These are phyloP conservation scores for Diaporthe citrichinensis DNA, from an alignment of 2,329 filamentous ascomycete species.

Conservation along the genomic window DNA sequence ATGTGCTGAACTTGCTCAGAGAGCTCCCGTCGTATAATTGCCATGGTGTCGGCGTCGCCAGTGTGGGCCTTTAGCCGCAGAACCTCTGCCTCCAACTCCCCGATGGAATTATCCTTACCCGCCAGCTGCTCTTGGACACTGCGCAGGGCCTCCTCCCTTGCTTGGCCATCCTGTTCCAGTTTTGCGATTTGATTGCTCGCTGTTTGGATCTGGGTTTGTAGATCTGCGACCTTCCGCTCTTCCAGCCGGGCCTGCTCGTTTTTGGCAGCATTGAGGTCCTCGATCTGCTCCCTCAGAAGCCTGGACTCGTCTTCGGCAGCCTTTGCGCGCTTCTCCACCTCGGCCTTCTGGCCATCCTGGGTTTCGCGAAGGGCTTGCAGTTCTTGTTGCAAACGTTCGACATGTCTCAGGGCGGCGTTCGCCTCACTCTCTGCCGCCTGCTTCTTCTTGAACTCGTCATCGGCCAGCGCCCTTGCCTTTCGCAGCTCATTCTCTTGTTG, in stretches of 20 bases:
- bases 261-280: slow-evolving; percentile 75
- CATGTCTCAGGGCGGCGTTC: slow-evolving; percentile 63
- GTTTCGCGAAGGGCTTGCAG: slow-evolving; percentile 65
- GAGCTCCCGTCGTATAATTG: slow-evolving; percentile 88
- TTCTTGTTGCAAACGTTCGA: slow-evolving; percentile 66
- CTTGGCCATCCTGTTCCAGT: slow-evolving; percentile 69
- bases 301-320: slow-evolving; percentile 82
- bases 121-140: slow-evolving; percentile 76
- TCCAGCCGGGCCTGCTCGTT: slow-evolving; percentile 78
- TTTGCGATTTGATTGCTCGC: slow-evolving; percentile 67
- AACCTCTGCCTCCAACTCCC: slow-evolving; percentile 85
- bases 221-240: slow-evolving; percentile 68
- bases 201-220: slow-evolving; percentile 66
- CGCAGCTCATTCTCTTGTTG: slow-evolving; percentile 88
- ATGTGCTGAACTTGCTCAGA: slow-evolving; percentile 95
- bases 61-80: slow-evolving; percentile 87
- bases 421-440: slow-evolving; percentile 72
- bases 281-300: slow-evolving; percentile 82
- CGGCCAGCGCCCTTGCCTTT: slow-evolving; percentile 83
- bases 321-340: slow-evolving; percentile 77
- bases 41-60: slow-evolving; percentile 87
- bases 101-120: slow-evolving; percentile 79
- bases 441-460: slow-evolving; percentile 83
- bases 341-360: slow-evolving; percentile 70
- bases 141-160: slow-evolving; percentile 69